Conservation (phyloP, 2,329 filamentous ascomycete species). For the Xylariomycetidae sp. region DNA sequence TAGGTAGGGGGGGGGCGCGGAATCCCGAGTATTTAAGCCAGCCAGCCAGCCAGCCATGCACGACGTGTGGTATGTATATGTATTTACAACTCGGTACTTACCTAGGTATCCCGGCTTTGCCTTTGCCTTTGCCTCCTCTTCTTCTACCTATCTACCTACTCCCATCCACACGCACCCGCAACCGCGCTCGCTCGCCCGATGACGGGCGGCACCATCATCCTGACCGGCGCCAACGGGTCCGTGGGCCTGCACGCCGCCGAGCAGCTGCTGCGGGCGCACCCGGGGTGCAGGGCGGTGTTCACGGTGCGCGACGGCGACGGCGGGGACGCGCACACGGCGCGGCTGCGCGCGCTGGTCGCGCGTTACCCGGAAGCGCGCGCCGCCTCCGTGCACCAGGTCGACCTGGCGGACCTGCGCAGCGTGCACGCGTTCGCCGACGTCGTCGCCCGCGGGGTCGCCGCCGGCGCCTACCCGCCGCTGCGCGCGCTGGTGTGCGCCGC, state of each 20-base stretch:
- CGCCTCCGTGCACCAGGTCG: constrained; percentile 27
- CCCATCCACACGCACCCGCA: no score
- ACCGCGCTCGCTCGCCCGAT: no score
- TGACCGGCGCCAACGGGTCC: constrained; percentile 35
- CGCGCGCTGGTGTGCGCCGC: constrained; percentile 35
- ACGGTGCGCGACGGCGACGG: constrained; percentile 27
- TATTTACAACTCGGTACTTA: no score
- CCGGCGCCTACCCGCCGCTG: constrained; percentile 25
- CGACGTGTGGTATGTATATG: no score
- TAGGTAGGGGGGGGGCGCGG: no score
- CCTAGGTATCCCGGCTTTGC: no score
- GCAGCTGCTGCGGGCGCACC: constrained; percentile 15
- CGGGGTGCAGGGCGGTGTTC: constrained; percentile 21
- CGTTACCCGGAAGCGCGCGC: constrained; percentile 32
- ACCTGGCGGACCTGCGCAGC: constrained; percentile 27
- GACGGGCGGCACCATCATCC: constrained; percentile 29
- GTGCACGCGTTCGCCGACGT: constrained; percentile 29
- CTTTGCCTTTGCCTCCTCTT: no score
- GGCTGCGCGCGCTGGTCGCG: constrained; percentile 17
- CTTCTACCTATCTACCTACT: no score
- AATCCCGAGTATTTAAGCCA: no score
- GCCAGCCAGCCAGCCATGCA: no score
- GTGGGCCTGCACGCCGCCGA: constrained; percentile 16
- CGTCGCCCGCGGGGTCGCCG: constrained; percentile 22
- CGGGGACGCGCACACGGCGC: constrained; percentile 24